These are phyloP conservation scores for Borealophlyctis nickersoniae DNA, from an alignment of 192 early-diverging fungal genomes.

Conservation along the genomic window DNA sequence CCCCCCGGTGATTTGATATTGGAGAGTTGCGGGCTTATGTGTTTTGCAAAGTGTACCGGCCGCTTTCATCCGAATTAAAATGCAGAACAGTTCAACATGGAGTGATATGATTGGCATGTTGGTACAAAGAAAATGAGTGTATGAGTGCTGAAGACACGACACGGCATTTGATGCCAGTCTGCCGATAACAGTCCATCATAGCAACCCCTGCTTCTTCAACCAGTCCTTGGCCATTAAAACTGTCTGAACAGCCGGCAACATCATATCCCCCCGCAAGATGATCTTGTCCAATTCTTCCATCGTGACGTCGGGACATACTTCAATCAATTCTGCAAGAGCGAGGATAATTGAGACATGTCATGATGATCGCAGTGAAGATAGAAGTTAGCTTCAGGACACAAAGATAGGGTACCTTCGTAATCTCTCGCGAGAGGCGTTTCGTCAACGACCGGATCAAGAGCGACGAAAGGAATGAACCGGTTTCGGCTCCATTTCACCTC, in stretches of 20 bases:
- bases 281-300: conserved; percentile 17
- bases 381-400: too few species aligned
- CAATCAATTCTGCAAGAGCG: conserved; percentile 12
- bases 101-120: too few species aligned
- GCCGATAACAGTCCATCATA: too few species aligned
- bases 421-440: conserved; percentile 40
- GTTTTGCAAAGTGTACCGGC: too few species aligned
- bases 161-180: too few species aligned
- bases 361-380: background rate
- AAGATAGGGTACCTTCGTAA: conserved; percentile 36
- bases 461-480: conserved; percentile 55
- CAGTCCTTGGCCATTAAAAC: conserved; percentile 17
- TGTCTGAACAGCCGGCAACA: conserved; percentile 26
- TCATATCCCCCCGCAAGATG: conserved; percentile 18
- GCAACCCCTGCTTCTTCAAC: conserved; percentile 9
- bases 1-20: too few species aligned
- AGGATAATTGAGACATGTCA: background rate
- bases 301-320: conserved; percentile 14
- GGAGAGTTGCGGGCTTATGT: too few species aligned
- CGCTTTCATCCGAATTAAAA: too few species aligned
- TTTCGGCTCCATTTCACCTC: conserved; percentile 61
- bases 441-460: conserved; percentile 45
- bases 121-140: too few species aligned
- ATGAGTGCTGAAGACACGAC: too few species aligned
- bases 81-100: too few species aligned